These are phyloP conservation scores for Macrolepiota dolichaula DNA, from an alignment of 768 basidiomycete genomes.

Conservation along the genomic window DNA sequence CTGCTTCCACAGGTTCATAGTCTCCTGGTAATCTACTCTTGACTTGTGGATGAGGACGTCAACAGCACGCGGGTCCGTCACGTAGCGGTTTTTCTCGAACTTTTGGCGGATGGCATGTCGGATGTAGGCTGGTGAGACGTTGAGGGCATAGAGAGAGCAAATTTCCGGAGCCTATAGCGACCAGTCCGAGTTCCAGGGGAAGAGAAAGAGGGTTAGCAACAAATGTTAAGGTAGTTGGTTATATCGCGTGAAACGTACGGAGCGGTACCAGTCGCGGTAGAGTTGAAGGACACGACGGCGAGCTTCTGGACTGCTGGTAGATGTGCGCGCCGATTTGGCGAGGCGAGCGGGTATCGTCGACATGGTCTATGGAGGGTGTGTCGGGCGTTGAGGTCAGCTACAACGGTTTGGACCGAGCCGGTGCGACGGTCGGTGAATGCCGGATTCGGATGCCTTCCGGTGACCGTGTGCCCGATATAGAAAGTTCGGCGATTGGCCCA, in stretches of 20 bases:
- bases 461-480: constrained; percentile 11
- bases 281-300: constrained; percentile 67
- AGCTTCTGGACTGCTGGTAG: constrained; percentile 54
- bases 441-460: constrained; percentile 20
- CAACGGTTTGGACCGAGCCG: constrained; percentile 15
- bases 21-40: constrained; percentile 89
- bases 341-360: constrained; percentile 88
- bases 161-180: constrained; percentile 83
- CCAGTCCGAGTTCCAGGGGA: constrained; percentile 8
- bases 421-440: constrained; percentile 13
- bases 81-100: constrained; percentile 83
- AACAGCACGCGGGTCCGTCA: constrained; percentile 78
- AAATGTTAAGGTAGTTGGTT: background rate
- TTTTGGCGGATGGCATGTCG: constrained; percentile 80
- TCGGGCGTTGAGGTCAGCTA: background rate
- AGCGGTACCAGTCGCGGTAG: constrained; percentile 93
- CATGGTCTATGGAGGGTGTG: constrained; percentile 27
- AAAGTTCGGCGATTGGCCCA: background rate
- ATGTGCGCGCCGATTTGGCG: constrained; percentile 65
- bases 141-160: constrained; percentile 75
- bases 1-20: constrained; percentile 93
- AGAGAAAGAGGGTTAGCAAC: background rate
- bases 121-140: constrained; percentile 71
- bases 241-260: constrained; percentile 48
- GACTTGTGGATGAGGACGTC: constrained; percentile 86